Conservation (phyloP, 2,329 filamentous ascomycete genomes). For the Hypoxylon rubiginosum region DNA sequence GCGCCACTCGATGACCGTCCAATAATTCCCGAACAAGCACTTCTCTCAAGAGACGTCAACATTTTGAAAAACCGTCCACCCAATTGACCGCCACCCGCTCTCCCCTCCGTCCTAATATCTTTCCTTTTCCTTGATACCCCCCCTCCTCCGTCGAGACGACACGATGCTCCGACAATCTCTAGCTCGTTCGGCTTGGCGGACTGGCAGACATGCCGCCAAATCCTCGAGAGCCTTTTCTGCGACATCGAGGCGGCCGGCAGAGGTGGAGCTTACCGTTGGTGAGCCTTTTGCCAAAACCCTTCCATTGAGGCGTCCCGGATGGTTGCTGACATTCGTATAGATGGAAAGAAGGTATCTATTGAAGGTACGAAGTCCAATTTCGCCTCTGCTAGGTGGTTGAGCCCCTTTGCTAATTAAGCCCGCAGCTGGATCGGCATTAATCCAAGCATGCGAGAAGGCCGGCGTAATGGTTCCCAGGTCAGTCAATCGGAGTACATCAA, state of each 20-base stretch:
- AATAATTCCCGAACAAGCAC: constrained; percentile 34
- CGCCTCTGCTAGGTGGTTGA: background rate
- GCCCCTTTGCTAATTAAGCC: constrained; percentile 54
- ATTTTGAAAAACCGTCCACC: constrained; percentile 34
- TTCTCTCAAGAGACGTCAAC: constrained; percentile 46
- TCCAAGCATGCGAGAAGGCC: constrained; percentile 99
- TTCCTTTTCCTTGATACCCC: constrained; percentile 57
- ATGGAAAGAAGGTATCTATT: constrained; percentile 98
- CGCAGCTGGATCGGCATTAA: constrained; percentile 93
- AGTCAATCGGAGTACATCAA: constrained; percentile 46
- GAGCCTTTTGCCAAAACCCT: constrained; percentile 54
- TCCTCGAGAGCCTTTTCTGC: constrained; percentile 85
- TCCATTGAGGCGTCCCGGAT: constrained; percentile 18
- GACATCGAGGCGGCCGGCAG: constrained; percentile 81
- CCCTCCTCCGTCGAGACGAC: constrained; percentile 67
- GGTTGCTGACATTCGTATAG: constrained; percentile 60
- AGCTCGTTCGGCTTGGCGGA: constrained; percentile 77
- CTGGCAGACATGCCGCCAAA: constrained; percentile 68
- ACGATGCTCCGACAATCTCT: constrained; percentile 78
- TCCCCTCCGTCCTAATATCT: constrained; percentile 34
- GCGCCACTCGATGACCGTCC: constrained; percentile 33
- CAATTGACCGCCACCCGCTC: constrained; percentile 45
- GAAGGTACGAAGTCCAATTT: constrained; percentile 75
- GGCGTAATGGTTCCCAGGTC: constrained; percentile 89
- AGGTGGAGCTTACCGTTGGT: constrained; percentile 98